Evolutionary conservation across 1,284 basidiomycete species (phyloP).

Genomic region (Neolentinus lepideus): DNA sequence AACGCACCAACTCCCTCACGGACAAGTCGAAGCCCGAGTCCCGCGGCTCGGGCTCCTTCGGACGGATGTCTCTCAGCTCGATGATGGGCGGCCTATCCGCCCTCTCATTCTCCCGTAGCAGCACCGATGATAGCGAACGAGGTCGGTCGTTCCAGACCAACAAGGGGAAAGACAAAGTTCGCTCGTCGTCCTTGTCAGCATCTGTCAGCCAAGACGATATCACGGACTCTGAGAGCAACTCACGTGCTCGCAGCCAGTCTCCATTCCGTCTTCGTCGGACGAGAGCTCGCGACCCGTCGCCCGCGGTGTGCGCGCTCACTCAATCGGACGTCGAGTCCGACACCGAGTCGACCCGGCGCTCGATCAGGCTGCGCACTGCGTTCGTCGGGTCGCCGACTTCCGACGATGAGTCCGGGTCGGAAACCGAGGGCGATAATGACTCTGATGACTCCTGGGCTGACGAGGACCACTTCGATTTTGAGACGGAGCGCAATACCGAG

Average conservation of each 20-base stretch:
- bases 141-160: constrained; percentile 43
- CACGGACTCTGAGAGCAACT: constrained; percentile 17
- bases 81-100: constrained; percentile 64
- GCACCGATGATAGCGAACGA: constrained; percentile 38
- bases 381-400: constrained; percentile 49
- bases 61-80: constrained; percentile 56
- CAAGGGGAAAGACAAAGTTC: constrained; percentile 26
- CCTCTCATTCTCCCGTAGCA: constrained; percentile 49
- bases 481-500: constrained; percentile 69
- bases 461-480: constrained; percentile 65
- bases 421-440: constrained; percentile 35
- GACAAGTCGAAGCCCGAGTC: constrained; percentile 19
- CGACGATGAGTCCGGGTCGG: constrained; percentile 44
- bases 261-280: constrained; percentile 61
- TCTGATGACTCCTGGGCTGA: constrained; percentile 43
- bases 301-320: constrained; percentile 65
- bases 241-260: constrained; percentile 62
- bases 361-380: constrained; percentile 42
- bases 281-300: constrained; percentile 59
- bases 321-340: constrained; percentile 67
- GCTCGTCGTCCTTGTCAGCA: constrained; percentile 44
- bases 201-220: constrained; percentile 21
- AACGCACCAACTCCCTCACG: constrained; percentile 36
- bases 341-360: constrained; percentile 33
- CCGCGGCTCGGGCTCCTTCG: constrained; percentile 37